Evolutionary conservation across 768 basidiomycete species (phyloP), one percentile per base, ranked within the genome.

Genomic region (Coprinopsis sp.): DNA sequence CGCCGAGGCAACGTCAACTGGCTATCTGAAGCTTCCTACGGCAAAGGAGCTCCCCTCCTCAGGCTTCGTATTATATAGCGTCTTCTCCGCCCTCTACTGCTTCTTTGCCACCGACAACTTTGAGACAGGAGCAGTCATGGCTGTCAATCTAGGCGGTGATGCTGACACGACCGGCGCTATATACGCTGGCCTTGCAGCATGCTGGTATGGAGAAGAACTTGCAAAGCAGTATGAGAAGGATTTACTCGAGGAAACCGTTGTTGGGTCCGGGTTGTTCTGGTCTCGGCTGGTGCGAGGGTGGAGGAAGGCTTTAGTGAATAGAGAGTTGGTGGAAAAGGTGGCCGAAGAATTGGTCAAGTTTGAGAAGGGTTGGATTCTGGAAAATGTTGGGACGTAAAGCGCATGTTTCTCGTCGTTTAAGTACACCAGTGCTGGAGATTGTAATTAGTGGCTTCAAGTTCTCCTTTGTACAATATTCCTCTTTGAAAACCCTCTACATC

Each of bases 121-220:
- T 44, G 72, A 74, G 44, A 64, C 66, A 6, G 74, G 74, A 7
- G 74, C 72, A 3, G 54, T 73, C 33, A 62, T 73, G 56, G 69
- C 67, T 4, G 68, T 70, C 8, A 74, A 77, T 51, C 55, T 75
- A 48, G 70, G 72, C 1, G 48, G 57, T 47, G 72, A 74, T 51
- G 67, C 74, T 2, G 73, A 74, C 54, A 74, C 73, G 6, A 67
- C 73, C 6, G 73, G 68, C 0, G 70, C 70, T 2, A 63, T 74
- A 18, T 74, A 73, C 38, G 73, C 61, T 18, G 72, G 72, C 1
- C 55, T 77, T 12, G 73, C 73, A 0, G 73, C 62, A 5, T 63
- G 59, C 38, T 76, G 72, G 68, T 74, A 74, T 51, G 66, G 59
- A 1, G 56, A 49, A 60, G 5, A 59, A 61, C 8, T 56, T n/a